phyloP scores from a whole-genome alignment of 768 basidiomycete species.

The Termitomyces sp. region DNA sequence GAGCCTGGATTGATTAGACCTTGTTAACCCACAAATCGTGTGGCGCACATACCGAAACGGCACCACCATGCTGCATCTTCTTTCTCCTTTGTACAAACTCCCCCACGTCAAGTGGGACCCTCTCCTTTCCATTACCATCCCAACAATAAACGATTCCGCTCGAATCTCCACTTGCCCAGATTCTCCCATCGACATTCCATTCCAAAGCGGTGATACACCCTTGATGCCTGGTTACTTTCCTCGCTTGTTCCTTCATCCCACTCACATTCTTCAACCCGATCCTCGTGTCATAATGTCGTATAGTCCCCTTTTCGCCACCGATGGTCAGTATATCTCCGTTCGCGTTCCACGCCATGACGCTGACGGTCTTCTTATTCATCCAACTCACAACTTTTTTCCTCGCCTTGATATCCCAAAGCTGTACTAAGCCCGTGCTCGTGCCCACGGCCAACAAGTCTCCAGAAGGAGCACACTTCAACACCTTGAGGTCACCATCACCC shows the following conservation, averaged over 20 bases:
- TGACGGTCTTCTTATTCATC: constrained; percentile 46
- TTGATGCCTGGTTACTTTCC: constrained; percentile 64
- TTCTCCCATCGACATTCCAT: constrained; percentile 62
- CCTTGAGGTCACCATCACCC: constrained; percentile 36
- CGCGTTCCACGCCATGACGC: constrained; percentile 61
- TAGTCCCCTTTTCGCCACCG: constrained; percentile 62
- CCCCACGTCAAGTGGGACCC: constrained; percentile 46
- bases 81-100: constrained; percentile 51
- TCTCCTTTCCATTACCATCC: constrained; percentile 43
- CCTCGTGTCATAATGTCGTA: constrained; percentile 40
- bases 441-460: constrained; percentile 50
- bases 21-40: background rate
- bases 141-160: constrained; percentile 73
- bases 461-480: constrained; percentile 21
- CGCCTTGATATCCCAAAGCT: constrained; percentile 66
- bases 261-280: constrained; percentile 13
- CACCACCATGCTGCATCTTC: constrained; percentile 67
- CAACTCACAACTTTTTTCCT: constrained; percentile 49
- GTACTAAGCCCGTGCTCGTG: constrained; percentile 56
- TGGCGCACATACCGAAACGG: constrained; percentile 38
- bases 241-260: constrained; percentile 56
- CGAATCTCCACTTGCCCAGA: constrained; percentile 74
- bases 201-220: constrained; percentile 57
- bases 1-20: constrained; percentile 41
- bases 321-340: constrained; percentile 55